phyloP scores from a whole-genome alignment of 2,329 filamentous ascomycete species.

The Phoma herbarum region DNA sequence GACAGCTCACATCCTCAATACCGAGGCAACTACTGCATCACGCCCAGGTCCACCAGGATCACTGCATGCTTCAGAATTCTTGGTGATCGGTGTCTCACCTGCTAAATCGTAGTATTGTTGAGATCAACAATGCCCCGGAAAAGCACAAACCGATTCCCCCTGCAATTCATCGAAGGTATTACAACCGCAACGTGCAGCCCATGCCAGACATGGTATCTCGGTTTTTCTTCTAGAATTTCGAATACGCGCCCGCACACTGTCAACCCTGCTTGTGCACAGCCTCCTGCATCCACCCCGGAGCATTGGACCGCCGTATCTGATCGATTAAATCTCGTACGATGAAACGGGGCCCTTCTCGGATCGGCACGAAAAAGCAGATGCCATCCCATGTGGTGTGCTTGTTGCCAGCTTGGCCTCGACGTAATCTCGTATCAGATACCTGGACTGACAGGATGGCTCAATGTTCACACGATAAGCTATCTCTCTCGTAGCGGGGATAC shows the following conservation, averaged over 20 bases:
- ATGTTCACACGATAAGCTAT: background rate
- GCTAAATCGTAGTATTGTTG: constrained; percentile 6
- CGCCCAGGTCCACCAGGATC: constrained; percentile 3
- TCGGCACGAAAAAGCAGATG: constrained; percentile 19
- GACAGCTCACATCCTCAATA: constrained; percentile 12
- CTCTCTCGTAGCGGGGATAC: no score
- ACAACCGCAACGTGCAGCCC: constrained; percentile 10
- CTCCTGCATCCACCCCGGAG: constrained; percentile 10
- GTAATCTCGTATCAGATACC: background rate
- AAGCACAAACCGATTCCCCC: constrained; percentile 9
- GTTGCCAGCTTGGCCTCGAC: background rate
- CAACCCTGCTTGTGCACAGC: constrained; percentile 10
- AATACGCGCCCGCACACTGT: background rate
- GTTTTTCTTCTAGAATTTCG: background rate
- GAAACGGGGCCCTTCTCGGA: constrained; percentile 6
- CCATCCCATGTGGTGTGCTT: background rate
- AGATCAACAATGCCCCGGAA: background rate
- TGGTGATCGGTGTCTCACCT: background rate
- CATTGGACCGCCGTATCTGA: constrained; percentile 8
- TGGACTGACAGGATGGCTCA: background rate
- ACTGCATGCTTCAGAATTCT: constrained; percentile 1
- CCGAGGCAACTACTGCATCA: background rate
- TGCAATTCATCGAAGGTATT: constrained; percentile 17
- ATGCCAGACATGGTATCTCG: constrained; percentile 2
- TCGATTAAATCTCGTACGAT: constrained; percentile 10